Evolutionary conservation across 2,329 filamentous ascomycete genomes (phyloP), one percentile per base, ranked within the genome.

Genomic region (Exserohilum rostratum): DNA sequence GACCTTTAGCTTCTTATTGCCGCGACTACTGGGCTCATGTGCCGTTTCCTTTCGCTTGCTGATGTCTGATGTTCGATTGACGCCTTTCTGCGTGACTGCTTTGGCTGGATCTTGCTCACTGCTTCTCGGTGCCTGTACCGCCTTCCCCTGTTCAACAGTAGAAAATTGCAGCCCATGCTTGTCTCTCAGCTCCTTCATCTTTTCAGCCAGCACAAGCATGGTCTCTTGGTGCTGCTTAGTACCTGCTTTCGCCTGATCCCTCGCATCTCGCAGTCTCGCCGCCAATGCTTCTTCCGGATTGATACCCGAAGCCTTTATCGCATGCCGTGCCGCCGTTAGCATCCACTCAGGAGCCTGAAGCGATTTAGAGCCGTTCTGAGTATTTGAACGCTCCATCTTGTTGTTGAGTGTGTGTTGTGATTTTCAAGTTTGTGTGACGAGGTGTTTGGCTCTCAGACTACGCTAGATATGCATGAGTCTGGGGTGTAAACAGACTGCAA

Each of bases 321-420:
- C 17, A 17, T 49, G 30, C 33, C 34, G 17, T 17, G 58, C 55
- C 10, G n/a, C 34, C 9, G 38, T 38, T 4, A 44, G 12, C 31
- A 61, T 42, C 52, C 44, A 55, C 38, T 30, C 45, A 18, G 49
- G 50, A 2, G 46, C 20, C 9, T 33, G 27, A 5, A 40, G 48
- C 5, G 22, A 29, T 2, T 15, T 13, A 22, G 5, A 5, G 1
- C 15, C 9, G 20, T 12, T 18, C 35, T 44, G 33, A 15, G 12
- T n/a, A 43, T 13, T 10, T 44, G n/a, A 7, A 1, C 5, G 5
- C 22, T 15, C 34, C 51, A 55, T 55, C 3, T 31, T 46, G 42
- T 38, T 13, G n/a, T 37, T 50, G 42, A 6, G 25, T 29, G 15
- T 17, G 18, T 39, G 31, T 22, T 39, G 27, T 44, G 9, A 30